Evolutionary conservation across 345 rosid species (phyloP).

Genomic region (Kandelia obovata): DNA sequence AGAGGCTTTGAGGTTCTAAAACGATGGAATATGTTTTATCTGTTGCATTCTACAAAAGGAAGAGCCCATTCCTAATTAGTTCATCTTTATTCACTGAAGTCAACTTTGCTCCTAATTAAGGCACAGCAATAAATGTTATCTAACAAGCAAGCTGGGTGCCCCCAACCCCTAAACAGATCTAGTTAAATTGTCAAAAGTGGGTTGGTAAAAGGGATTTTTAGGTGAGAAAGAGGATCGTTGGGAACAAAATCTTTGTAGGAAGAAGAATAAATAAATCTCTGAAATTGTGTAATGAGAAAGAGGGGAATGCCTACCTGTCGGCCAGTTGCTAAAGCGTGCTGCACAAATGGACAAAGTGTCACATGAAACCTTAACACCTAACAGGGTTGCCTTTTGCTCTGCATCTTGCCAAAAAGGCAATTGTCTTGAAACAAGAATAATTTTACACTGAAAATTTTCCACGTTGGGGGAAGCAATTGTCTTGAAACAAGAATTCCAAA

Average conservation of each 20-base stretch:
- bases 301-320: slow-evolving; percentile 56
- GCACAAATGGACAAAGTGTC: slow-evolving; percentile 30
- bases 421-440: neutral
- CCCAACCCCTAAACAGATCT: too few relatives aligned
- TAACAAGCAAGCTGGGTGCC: too few relatives aligned
- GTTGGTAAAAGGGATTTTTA: too few relatives aligned
- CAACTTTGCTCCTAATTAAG: too few relatives aligned
- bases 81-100: too few relatives aligned
- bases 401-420: slow-evolving; percentile 2
- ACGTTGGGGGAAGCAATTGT: slow-evolving; percentile 23
- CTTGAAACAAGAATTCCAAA: slow-evolving; percentile 30
- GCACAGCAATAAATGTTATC: too few relatives aligned
- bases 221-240: neutral
- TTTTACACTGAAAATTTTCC: neutral
- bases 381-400: slow-evolving; percentile 27
- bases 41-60: too few relatives aligned
- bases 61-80: too few relatives aligned
- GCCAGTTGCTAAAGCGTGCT: slow-evolving; percentile 32
- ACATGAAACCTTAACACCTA: slow-evolving; percentile 28
- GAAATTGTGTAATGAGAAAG: neutral
- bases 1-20: too few relatives aligned
- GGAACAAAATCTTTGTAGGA: neutral
- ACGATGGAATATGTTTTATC: too few relatives aligned
- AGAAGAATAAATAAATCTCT: neutral
- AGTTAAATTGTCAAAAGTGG: too few relatives aligned